Conservation (phyloP, 1,284 basidiomycete genomes). For the Moesziomyces globuligerus region DNA sequence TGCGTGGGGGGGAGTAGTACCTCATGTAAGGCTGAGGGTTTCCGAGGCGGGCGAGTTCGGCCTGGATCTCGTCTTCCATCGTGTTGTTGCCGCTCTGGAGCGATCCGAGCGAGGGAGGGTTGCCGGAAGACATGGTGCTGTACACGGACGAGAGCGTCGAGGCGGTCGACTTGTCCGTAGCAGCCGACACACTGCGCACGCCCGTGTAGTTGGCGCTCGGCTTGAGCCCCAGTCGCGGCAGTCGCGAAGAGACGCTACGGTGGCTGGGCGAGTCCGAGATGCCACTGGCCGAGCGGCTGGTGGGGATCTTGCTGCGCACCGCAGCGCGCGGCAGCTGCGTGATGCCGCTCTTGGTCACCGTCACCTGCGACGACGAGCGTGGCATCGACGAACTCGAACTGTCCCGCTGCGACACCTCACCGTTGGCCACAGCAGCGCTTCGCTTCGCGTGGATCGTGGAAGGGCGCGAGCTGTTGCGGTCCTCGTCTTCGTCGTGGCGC, state of each 20-base stretch:
- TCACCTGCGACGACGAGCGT: conserved; percentile 27
- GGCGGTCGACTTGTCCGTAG: conserved; percentile 38
- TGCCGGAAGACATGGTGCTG: conserved; percentile 23
- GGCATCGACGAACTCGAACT: conserved; percentile 13
- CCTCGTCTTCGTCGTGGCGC: conserved; percentile 7
- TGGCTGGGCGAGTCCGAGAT: conserved; percentile 22
- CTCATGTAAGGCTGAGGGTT: conserved; percentile 40
- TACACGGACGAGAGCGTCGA: conserved; percentile 38
- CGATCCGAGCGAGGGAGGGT: conserved; percentile 30
- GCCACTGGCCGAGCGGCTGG: conserved; percentile 24
- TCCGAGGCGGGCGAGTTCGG: conserved; percentile 31
- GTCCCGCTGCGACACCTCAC: conserved; percentile 7
- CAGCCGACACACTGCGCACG: conserved; percentile 22
- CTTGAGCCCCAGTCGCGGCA: conserved; percentile 38
- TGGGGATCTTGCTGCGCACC: conserved; percentile 23
- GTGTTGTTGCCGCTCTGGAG: conserved; percentile 40
- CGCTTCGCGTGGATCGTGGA: conserved; percentile 11
- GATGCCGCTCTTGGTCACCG: conserved; percentile 19
- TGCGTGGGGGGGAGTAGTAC: conserved; percentile 42
- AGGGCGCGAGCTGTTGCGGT: conserved; percentile 10
- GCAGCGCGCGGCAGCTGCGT: conserved; percentile 16
- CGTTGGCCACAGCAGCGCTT: conserved; percentile 2
- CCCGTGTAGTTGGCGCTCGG: conserved; percentile 30
- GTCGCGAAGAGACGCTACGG: conserved; percentile 33
- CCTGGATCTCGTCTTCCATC: conserved; percentile 47